These are phyloP conservation scores for Botrytis paeoniae DNA, from an alignment of 2,329 filamentous ascomycete genomes.

Conservation along the genomic window DNA sequence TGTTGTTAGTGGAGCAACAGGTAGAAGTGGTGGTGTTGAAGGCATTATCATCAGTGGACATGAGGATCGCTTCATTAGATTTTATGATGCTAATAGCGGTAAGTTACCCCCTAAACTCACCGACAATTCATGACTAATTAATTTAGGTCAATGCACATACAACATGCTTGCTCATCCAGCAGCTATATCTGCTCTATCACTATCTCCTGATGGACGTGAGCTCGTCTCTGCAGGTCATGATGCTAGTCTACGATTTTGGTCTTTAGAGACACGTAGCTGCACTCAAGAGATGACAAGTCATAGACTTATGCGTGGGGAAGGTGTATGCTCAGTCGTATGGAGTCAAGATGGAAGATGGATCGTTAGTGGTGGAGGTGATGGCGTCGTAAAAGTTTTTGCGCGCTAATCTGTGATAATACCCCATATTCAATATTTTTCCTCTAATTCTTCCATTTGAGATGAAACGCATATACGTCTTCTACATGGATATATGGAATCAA, in stretches of 20 bases:
- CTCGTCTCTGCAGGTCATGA: slow-evolving; percentile 95
- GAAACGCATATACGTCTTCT: slow-evolving; percentile 9
- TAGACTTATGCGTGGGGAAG: slow-evolving; percentile 91
- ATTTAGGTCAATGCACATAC: slow-evolving; percentile 95
- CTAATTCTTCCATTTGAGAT: slow-evolving; percentile 2
- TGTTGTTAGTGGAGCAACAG: slow-evolving; percentile 74
- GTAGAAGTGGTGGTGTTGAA: slow-evolving; percentile 74
- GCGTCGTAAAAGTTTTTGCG: slow-evolving; percentile 88
- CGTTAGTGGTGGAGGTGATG: slow-evolving; percentile 90
- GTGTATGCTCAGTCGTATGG: slow-evolving; percentile 92
- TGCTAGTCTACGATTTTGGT: slow-evolving; percentile 94
- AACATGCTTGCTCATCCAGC: slow-evolving; percentile 96
- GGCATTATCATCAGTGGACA: slow-evolving; percentile 95
- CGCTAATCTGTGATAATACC: slow-evolving; percentile 40
- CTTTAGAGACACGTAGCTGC: slow-evolving; percentile 89
- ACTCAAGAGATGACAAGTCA: slow-evolving; percentile 94
- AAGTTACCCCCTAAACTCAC: slow-evolving; percentile 44
- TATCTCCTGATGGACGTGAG: slow-evolving; percentile 91
- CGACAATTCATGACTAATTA: neutral
- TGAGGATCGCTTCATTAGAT: slow-evolving; percentile 91
- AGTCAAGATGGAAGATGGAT: slow-evolving; percentile 93
- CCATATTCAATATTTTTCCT: slow-evolving; percentile 12
- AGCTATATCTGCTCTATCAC: slow-evolving; percentile 84
- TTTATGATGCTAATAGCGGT: slow-evolving; percentile 99
- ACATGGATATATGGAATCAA: neutral